Percentiles rank a stretch among this genome's conserved stretches.
Conservation (phyloP, 768 basidiomycete genomes). For the Amanita rubescens region DNA sequence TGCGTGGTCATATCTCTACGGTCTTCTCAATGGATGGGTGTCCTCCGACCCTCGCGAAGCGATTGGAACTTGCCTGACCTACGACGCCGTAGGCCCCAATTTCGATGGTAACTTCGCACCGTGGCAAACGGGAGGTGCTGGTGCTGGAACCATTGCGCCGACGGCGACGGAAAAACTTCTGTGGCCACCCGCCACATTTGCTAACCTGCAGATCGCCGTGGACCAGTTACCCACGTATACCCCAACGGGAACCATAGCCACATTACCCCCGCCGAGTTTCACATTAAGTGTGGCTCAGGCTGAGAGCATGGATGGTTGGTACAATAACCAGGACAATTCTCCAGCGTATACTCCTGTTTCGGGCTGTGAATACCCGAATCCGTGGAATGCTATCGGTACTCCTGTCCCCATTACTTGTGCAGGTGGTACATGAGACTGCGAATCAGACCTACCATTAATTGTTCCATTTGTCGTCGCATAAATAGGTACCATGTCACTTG, state of each 20-base stretch:
- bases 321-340: constrained; percentile 33
- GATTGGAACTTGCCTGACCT: constrained; percentile 47
- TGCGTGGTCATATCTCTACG: constrained; percentile 44
- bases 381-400: constrained; percentile 12
- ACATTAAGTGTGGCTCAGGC: constrained; percentile 26
- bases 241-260: constrained; percentile 53
- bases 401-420: constrained; percentile 24
- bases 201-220: constrained; percentile 26
- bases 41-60: constrained; percentile 42
- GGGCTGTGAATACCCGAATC: constrained; percentile 41
- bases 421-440: background rate
- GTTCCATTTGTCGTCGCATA: background rate
- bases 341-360: constrained; percentile 28
- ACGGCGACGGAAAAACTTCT: constrained; percentile 31
- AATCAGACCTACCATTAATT: background rate
- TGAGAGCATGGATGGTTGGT: constrained; percentile 50
- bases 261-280: constrained; percentile 37
- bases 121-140: constrained; percentile 66
- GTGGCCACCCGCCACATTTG: constrained; percentile 62
- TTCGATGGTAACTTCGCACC: constrained; percentile 40
- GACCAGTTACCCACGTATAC: constrained; percentile 58
- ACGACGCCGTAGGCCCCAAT: constrained; percentile 29
- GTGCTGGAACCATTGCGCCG: constrained; percentile 43
- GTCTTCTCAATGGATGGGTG: constrained; percentile 32
- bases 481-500: background rate